phyloP scores from a whole-genome alignment of 169 alveolate species.

The Plasmodium ovale region DNA sequence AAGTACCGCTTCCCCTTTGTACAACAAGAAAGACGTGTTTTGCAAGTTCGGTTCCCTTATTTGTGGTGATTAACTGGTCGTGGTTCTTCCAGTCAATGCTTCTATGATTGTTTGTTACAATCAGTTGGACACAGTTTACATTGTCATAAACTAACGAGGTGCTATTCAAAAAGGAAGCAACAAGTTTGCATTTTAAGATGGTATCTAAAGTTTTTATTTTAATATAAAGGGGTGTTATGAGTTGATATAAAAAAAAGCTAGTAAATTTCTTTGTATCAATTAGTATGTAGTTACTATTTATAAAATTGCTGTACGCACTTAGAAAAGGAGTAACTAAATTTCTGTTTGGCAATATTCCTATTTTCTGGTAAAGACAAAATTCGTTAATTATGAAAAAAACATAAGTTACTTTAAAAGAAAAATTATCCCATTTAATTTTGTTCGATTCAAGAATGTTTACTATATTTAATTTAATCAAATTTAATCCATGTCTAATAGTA shows the following conservation, averaged over 20 bases:
- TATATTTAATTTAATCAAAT: conserved; percentile 49
- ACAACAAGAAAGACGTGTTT: no score
- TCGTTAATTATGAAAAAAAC: conserved; percentile 42
- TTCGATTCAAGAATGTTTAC: conserved; percentile 27
- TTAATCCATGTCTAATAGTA: conserved; percentile 35
- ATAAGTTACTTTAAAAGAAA: conserved; percentile 38
- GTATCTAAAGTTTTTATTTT: conserved; percentile 54
- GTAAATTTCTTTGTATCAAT: conserved; percentile 3
- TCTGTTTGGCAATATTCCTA: conserved; percentile 48
- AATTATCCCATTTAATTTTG: conserved; percentile 54
- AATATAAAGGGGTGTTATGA: conserved; percentile 48
- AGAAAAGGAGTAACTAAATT: conserved; percentile 35
- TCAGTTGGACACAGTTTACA: conserved; percentile 23
- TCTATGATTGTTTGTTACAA: conserved; percentile 28
- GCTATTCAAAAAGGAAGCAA: conserved; percentile 33
- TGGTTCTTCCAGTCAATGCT: no score
- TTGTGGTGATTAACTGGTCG: no score
- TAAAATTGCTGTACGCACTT: conserved; percentile 20
- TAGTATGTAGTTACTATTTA: conserved; percentile 4
- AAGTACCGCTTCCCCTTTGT: no score
- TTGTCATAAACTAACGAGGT: conserved; percentile 56
- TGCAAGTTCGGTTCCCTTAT: no score
- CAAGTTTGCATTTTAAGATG: conserved; percentile 23
- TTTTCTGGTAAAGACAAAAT: conserved; percentile 51
- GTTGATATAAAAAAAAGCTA: conserved; percentile 41